Conservation (phyloP, 805 yeast genomes). For the Candida lessepsii region DNA sequence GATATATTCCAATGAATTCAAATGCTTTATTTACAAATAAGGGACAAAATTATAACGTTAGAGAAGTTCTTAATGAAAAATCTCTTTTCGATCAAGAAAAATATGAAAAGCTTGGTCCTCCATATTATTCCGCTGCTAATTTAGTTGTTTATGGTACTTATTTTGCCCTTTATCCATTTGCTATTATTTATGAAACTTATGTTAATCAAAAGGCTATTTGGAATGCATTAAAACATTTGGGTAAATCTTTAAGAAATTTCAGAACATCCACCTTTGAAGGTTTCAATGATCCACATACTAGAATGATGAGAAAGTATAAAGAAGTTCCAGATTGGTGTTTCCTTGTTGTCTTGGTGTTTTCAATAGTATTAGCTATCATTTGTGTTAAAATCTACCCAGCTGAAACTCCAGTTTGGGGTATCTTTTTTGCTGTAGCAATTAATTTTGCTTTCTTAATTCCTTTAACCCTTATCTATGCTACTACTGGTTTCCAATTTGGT, state of each 20-base stretch:
- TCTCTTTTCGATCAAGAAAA: slow-evolving; percentile 26
- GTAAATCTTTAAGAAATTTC: slow-evolving; percentile 12
- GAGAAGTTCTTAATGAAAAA: slow-evolving; percentile 37
- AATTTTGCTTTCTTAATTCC: slow-evolving; percentile 53
- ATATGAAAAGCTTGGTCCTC: slow-evolving; percentile 27
- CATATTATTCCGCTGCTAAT: slow-evolving; percentile 29
- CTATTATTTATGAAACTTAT: slow-evolving; percentile 15
- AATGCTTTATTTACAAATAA: slow-evolving; percentile 46
- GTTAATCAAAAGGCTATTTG: slow-evolving; percentile 15
- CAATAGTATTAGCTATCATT: slow-evolving; percentile 30
- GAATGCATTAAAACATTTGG: slow-evolving; percentile 14
- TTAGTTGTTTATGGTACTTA: slow-evolving; percentile 28
- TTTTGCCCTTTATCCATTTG: slow-evolving; percentile 28
- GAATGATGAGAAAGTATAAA: slow-evolving; percentile 31
- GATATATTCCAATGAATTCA: slow-evolving; percentile 37
- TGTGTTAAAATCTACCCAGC: slow-evolving; percentile 34
- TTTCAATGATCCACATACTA: slow-evolving; percentile 27
- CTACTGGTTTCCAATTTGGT: slow-evolving; percentile 48
- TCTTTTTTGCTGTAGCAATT: slow-evolving; percentile 51
- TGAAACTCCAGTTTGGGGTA: slow-evolving; percentile 60
- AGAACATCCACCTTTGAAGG: slow-evolving; percentile 15
- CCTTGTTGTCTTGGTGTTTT: slow-evolving; percentile 21
- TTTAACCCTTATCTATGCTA: slow-evolving; percentile 45
- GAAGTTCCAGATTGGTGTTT: slow-evolving; percentile 40
- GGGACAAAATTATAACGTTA: slow-evolving; percentile 46